Base-by-base conservation (phyloP, 805 yeast genomes). In the Barnettozyma sp. region DNA sequence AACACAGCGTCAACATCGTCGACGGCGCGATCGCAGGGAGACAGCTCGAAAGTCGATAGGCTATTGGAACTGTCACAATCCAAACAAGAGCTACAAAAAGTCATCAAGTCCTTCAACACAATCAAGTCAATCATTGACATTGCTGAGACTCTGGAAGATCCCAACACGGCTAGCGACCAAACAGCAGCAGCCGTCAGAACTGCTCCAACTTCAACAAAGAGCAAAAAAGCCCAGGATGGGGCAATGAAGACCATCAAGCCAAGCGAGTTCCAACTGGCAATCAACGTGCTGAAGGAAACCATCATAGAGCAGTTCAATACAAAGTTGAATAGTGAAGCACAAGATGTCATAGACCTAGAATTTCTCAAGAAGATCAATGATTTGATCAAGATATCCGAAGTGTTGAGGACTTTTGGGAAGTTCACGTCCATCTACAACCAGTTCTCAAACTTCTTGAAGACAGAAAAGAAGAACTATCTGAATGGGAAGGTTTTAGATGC, bases 391-490 rank as follows among this genome's bases (percentile, higher is more conserved):
- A 47, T 78, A 34, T 56, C 63, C 31, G 77, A 78, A 0, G 55
- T 78, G 13, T 78, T 81, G 48, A 66, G 67, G 44, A 70, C 68
- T 14, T 52, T 80, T 31, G 57, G 66, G 3, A 62, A 65, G 20
- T 81, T 78, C 50, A 62, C 71, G 35, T 60, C 70, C 1, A 50
- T 60, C 2, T 81, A 75, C 48, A 52, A 60, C n/a, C 63, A 59
- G 16, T 78, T 78, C 51, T 64, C 66, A 2, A 56, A 56, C n/a
- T 60, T 56, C 16, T 51, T 77, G 9, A 58, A 59, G 29, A 46
- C 40, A 7, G 64, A 62, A 46, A 61, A 57, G 35, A 63, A 59
- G 31, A 39, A 41, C 9, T 62, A 63, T 38, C 33, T 63, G 16
- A 36, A 50, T n/a, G 42, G 43, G 2, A 62, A 62, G 36, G 26